Percentiles rank a stretch among this genome's conserved stretches.
These are phyloP conservation scores for Thielaviopsis populi DNA, from an alignment of 2,329 filamentous ascomycete genomes.

Conservation along the genomic window DNA sequence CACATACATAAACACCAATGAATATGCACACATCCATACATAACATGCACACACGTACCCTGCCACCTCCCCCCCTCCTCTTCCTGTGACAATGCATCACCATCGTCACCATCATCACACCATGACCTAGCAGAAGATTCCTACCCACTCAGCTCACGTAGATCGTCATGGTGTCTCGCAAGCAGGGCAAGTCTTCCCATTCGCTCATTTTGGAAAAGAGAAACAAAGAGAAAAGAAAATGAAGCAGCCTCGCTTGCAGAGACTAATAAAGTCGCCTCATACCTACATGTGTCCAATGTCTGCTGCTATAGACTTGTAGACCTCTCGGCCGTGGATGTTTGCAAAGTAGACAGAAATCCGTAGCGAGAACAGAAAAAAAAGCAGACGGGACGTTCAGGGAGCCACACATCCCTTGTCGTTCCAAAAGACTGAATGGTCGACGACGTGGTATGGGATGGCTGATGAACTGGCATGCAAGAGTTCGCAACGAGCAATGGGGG, in stretches of 20 bases:
- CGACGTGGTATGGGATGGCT: neutral
- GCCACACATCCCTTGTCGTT: neutral
- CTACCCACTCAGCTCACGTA: neutral
- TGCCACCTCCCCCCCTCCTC: neutral
- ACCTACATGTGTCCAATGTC: neutral
- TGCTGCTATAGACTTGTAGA: neutral
- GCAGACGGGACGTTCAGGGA: neutral
- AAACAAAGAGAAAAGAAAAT: neutral
- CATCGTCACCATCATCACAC: constrained; percentile 4
- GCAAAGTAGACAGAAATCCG: neutral
- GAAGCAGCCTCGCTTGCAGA: neutral
- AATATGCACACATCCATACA: neutral
- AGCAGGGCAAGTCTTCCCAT: neutral
- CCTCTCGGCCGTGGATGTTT: neutral
- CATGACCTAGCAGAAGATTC: neutral
- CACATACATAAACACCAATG: no score
- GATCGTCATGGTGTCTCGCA: neutral
- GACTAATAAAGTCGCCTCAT: neutral
- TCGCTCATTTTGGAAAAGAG: neutral
- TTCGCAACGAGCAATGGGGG: no score
- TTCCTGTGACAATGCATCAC: neutral
- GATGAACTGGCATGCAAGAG: no score
- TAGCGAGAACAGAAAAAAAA: neutral
- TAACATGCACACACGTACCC: no score
- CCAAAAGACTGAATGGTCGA: neutral